phyloP scores from a whole-genome alignment of 352 stramenopile genomes.

The Phytophthora idaei region DNA sequence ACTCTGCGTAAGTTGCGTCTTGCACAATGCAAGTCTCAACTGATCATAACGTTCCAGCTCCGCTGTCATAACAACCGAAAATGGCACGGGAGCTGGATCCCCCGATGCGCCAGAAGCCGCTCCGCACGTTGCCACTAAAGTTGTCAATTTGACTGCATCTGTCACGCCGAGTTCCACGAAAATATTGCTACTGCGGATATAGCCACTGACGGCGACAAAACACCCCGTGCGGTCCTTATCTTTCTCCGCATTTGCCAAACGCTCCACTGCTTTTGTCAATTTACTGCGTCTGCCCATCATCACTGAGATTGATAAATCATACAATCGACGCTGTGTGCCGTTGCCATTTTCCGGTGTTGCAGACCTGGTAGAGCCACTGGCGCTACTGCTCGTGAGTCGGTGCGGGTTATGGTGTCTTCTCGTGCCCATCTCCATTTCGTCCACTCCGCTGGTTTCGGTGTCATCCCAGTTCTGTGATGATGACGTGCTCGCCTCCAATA shows the following conservation, averaged over 20 bases:
- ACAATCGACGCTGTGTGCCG: slow-evolving; percentile 17
- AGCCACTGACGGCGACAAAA: slow-evolving; percentile 63
- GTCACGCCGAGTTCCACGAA: slow-evolving; percentile 66
- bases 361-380: slow-evolving; percentile 24
- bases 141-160: slow-evolving; percentile 64
- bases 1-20: slow-evolving; percentile 50
- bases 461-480: slow-evolving; percentile 35
- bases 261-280: slow-evolving; percentile 43
- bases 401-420: slow-evolving; percentile 3
- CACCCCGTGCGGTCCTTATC: slow-evolving; percentile 63
- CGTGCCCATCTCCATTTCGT: slow-evolving; percentile 19
- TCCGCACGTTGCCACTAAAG: slow-evolving; percentile 39
- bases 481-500: slow-evolving; percentile 26
- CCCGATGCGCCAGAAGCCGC: slow-evolving; percentile 18
- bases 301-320: slow-evolving; percentile 68
- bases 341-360: slow-evolving; percentile 16
- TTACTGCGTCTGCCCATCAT: slow-evolving; percentile 56
- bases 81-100: slow-evolving; percentile 49
- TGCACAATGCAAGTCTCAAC: slow-evolving; percentile 69
- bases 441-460: slow-evolving; percentile 24
- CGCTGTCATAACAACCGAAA: slow-evolving; percentile 58
- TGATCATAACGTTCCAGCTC: slow-evolving; percentile 70
- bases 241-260: slow-evolving; percentile 30
- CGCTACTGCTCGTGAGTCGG: slow-evolving; percentile 29
- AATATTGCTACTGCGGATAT: slow-evolving; percentile 43